Base-by-base conservation (phyloP, 2,329 filamentous ascomycete species). In the Alternaria sp. region DNA sequence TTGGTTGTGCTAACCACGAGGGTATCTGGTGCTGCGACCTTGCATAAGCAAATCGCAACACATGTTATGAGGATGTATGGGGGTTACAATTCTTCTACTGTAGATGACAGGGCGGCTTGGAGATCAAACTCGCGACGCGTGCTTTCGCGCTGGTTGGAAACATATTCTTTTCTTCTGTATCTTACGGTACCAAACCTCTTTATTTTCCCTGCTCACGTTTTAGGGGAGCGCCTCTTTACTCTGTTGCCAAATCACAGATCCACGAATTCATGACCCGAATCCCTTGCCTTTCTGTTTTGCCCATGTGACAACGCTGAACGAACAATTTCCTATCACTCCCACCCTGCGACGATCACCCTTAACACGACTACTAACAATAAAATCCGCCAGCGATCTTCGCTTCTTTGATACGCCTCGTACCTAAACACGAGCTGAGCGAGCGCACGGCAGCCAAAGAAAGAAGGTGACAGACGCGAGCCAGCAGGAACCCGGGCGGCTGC, bases 11-110 rank as follows among this genome's bases (percentile, higher is more conserved):
- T 37, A 46, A 61, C 28, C 5, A 46, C 63, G 51, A 60, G 41
- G 71, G 68, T 65, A 75, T 77, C 65, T 78, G 75, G 75, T 67
- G 64, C 68, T 78, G 75, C 68, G 75, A 78, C 69, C 55, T 77
- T 26, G 74, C 73, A 45, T 77, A 76, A 65, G 61, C 61, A 58
- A 64, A 6, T 28, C 46, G 23, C 46, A 21, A 47, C 9, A 26
- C 23, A 18, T 4, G 37, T 49, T 5, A 62, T 30, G 55, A 49
- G 49, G 15, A 6, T 41, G 23, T 23, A 41, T 49, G 60, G 41
- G 44, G 50, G 26, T 28, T 53, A 47, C 51, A 37, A 49, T 61
- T 56, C 53, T 65, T 56, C 49, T 63, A 47, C 55, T 54, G 49
- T 51, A 59, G 49, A 60, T 56, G 57, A 45, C 60, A 62, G 60